Percentiles rank a stretch among this genome's conserved stretches.
Evolutionary conservation across 2,329 filamentous ascomycete species (phyloP).

Genomic region (Pseudomassariella vexata): DNA sequence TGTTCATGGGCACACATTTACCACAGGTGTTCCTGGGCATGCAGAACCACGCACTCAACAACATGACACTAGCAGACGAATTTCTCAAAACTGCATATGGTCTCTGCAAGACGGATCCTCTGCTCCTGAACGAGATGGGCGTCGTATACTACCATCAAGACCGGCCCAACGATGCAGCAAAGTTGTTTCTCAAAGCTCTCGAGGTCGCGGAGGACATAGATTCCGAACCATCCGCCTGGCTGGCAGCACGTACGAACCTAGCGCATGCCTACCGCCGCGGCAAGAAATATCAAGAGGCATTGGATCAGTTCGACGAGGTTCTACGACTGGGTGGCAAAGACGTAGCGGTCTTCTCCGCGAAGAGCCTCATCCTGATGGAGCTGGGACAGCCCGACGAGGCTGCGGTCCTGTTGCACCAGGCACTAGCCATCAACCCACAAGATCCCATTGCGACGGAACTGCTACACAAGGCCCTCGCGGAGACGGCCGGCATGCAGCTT

Average conservation of each 20-base stretch:
- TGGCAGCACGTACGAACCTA: conserved; percentile 81
- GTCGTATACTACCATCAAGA: conserved; percentile 94
- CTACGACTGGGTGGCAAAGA: conserved; percentile 77
- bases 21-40: conserved; percentile 95
- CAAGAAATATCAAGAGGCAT: conserved; percentile 62
- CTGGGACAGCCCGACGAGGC: conserved; percentile 70
- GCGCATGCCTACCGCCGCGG: conserved; percentile 79
- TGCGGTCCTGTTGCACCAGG: conserved; percentile 77
- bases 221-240: conserved; percentile 74
- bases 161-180: conserved; percentile 66
- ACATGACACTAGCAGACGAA: conserved; percentile 88
- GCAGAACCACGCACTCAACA: conserved; percentile 96
- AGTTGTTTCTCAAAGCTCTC: conserved; percentile 73
- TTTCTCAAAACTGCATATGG: conserved; percentile 87
- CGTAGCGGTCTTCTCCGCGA: conserved; percentile 70
- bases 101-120: conserved; percentile 76
- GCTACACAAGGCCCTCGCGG: conserved; percentile 64
- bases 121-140: conserved; percentile 92
- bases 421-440: conserved; percentile 70
- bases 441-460: conserved; percentile 78
- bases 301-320: conserved; percentile 82
- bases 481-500: conserved; percentile 43
- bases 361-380: conserved; percentile 80
- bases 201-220: conserved; percentile 74
- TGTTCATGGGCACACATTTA: conserved; percentile 95